A percentile compares a stretch with the other conserved stretches of the same genome.
Evolutionary conservation across 169 alveolate species (phyloP).

Genomic region (Babesia microti): DNA sequence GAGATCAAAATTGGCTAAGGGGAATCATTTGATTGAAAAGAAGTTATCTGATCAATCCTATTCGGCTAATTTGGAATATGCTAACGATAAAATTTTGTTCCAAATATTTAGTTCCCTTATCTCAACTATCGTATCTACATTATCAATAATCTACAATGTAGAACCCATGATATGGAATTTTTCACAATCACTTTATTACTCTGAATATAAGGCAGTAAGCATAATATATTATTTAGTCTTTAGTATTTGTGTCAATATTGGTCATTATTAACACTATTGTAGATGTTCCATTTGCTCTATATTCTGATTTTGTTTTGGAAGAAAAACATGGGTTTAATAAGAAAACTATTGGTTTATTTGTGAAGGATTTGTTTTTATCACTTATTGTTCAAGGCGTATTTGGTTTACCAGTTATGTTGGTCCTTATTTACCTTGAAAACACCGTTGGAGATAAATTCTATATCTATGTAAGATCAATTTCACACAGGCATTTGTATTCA

Average conservation of each 20-base stretch:
- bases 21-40: slow-evolving; percentile 12
- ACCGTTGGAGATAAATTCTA: slow-evolving; percentile 84
- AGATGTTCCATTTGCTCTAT: slow-evolving; percentile 59
- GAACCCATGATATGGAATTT: slow-evolving; percentile 33
- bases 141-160: slow-evolving; percentile 9
- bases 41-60: slow-evolving; percentile 26
- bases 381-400: slow-evolving; percentile 45
- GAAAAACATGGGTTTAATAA: slow-evolving; percentile 79
- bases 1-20: too few species aligned
- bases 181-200: slow-evolving; percentile 12
- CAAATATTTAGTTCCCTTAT: slow-evolving; percentile 20
- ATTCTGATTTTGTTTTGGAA: slow-evolving; percentile 74
- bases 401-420: slow-evolving; percentile 56
- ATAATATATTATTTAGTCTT: slow-evolving; percentile 21
- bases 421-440: slow-evolving; percentile 68
- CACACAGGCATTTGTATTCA: slow-evolving; percentile 52
- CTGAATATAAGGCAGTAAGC: slow-evolving; percentile 2
- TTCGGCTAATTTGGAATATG: slow-evolving; percentile 31
- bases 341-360: slow-evolving; percentile 58
- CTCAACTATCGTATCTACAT: slow-evolving; percentile 6
- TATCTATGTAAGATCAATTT: slow-evolving; percentile 49
- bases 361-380: slow-evolving; percentile 66
- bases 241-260: slow-evolving; percentile 26
- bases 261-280: slow-evolving; percentile 30
- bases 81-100: slow-evolving; percentile 28